Conservation (phyloP, 148 eudicot genomes). For the Simmondsia chinensis region DNA sequence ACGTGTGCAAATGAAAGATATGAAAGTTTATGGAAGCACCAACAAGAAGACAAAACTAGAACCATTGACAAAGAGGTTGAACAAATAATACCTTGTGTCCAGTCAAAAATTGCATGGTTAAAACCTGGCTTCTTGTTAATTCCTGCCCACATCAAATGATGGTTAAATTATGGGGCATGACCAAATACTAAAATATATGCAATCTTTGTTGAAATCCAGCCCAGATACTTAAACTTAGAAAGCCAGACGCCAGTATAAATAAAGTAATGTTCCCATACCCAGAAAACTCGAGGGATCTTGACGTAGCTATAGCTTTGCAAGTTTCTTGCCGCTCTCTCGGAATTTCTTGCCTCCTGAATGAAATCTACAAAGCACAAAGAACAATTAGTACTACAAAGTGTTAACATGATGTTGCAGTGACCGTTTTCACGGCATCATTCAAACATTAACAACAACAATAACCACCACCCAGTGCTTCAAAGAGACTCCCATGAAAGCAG, state of each 20-base stretch:
- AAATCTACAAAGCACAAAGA: constrained; percentile 44
- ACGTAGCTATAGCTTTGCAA: constrained; percentile 40
- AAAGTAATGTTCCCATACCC: constrained; percentile 35
- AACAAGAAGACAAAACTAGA: no score
- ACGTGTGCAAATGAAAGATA: no score
- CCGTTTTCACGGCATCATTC: no score
- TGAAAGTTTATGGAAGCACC: no score
- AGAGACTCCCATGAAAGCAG: no score
- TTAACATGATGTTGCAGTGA: no score
- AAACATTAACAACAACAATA: no score
- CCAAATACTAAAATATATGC: not conserved
- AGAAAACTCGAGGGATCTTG: constrained; percentile 59
- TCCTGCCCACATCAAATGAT: constrained; percentile 41
- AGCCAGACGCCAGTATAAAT: not conserved
- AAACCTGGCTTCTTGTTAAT: constrained; percentile 57
- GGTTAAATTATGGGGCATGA: constrained; percentile 10
- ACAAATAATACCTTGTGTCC: constrained; percentile 60
- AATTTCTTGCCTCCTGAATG: constrained; percentile 71
- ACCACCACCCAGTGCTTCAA: no score
- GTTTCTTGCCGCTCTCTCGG: constrained; percentile 67
- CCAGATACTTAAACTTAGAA: not conserved
- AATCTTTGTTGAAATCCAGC: not conserved
- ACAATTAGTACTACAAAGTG: not conserved
- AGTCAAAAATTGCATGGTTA: constrained; percentile 81
- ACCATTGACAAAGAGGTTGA: not conserved